Evolutionary conservation across 805 yeast genomes (phyloP).

Genomic region (Spathaspora hagerdaliae): DNA sequence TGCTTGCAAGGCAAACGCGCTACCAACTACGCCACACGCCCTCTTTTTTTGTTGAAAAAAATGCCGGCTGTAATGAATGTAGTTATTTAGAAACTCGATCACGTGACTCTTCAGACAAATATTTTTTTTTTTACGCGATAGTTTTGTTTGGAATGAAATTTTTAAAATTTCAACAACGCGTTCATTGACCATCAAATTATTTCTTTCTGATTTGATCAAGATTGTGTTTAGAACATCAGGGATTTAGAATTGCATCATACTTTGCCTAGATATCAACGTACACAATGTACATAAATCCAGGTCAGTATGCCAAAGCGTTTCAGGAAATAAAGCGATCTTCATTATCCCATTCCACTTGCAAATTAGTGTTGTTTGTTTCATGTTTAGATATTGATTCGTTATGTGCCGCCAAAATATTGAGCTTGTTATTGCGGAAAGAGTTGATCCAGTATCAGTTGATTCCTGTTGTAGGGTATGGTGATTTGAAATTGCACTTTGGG

Average conservation of each 20-base stretch:
- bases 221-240: no score
- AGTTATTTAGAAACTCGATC: no score
- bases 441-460: constrained; percentile 82
- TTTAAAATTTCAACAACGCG: no score
- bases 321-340: constrained; percentile 66
- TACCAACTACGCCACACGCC: constrained; percentile 80
- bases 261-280: not conserved
- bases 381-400: constrained; percentile 89
- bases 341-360: constrained; percentile 88
- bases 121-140: no score
- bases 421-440: constrained; percentile 69
- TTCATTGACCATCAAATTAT: no score
- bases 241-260: no score
- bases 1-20: constrained; percentile 75
- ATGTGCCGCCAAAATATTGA: constrained; percentile 79
- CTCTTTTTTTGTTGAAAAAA: constrained; percentile 13
- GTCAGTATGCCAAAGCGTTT: constrained; percentile 64
- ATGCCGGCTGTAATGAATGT: no score
- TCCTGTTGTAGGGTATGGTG: constrained; percentile 91
- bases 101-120: no score
- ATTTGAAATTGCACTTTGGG: constrained; percentile 58
- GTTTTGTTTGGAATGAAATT: no score
- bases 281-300: constrained; percentile 71
- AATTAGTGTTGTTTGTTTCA: constrained; percentile 81
- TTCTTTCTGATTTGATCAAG: no score